Evolutionary conservation across 78 protist species (phyloP).

Genomic region (Dictyostelium brefeldianum): DNA sequence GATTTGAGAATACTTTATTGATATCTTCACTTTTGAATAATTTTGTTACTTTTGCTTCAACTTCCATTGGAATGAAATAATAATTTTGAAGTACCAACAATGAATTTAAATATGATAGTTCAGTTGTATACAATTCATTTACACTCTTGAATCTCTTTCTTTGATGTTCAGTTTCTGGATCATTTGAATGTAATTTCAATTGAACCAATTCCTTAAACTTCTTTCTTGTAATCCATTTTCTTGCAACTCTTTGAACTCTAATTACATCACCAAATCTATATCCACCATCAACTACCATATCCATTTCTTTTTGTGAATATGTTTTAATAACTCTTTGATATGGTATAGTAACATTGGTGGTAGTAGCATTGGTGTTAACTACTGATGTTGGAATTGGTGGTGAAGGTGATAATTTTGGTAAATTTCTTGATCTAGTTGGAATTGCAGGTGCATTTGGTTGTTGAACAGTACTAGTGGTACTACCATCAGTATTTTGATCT

Average conservation of each 20-base stretch:
- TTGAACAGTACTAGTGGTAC: not conserved
- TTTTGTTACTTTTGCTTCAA: conserved; percentile 74
- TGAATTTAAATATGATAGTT: conserved; percentile 62
- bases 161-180: conserved; percentile 63
- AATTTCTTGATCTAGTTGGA: conserved; percentile 18
- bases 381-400: not conserved
- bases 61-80: conserved; percentile 77
- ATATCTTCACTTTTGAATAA: conserved; percentile 61
- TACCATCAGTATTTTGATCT: not conserved
- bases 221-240: conserved; percentile 36
- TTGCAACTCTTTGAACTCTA: conserved; percentile 38
- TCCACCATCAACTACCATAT: conserved; percentile 29
- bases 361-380: conserved; percentile 14
- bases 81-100: conserved; percentile 55
- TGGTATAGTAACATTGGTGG: not conserved
- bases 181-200: conserved; percentile 16
- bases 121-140: conserved; percentile 63
- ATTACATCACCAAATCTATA: conserved; percentile 62
- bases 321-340: not conserved
- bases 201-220: conserved; percentile 38
- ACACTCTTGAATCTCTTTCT: conserved; percentile 58
- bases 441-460: not conserved
- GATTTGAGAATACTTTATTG: conserved; percentile 63
- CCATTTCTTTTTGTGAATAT: conserved; percentile 1
- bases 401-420: conserved; percentile 15